Evolutionary conservation across 2,329 filamentous ascomycete species (phyloP), one percentile per base, ranked within the genome.

Genomic region (Aspergillus phoenicis): DNA sequence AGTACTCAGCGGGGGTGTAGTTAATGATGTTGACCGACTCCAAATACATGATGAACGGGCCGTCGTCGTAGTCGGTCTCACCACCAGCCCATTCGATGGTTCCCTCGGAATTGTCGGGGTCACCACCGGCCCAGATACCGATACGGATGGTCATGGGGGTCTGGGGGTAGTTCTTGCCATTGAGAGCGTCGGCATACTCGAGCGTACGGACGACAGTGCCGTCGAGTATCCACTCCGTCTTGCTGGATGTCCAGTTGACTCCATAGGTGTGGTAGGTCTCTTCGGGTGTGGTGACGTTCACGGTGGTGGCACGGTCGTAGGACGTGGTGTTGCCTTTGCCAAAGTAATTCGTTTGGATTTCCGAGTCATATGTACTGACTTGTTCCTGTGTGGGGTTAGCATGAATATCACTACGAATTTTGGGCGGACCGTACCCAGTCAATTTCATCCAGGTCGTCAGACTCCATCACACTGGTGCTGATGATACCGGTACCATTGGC

Each of bases 401-500:
- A 77, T 24, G 7, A 7, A 11, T 94, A 83, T 71, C 89, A 83
- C 55, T 87, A 20, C 20, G 11, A 24, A 1, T 15, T 8, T 8
- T 8, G n/a, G 8, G 6, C 3, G n/a, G 96, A 83, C 89, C 91
- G 93, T 80, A 97, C 95, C 82, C 95, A 91, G 77, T 99, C 95
- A 71, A 99, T 95, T 81, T 99, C 95, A 78, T 99, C 95, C 33
- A 97, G 86, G 71, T 87, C 86, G 76, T 98, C 93, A 13, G 93
- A 97, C 78, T 96, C 88, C 64, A 99, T 81, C 13, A 98, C 92
- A 28, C 94, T 83, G 20, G 91, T 94, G 77, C 91, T 97, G 68
- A 99, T 91, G 69, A 98, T 96, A 64, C 95, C 95, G n/a, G 86
- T 87, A 2, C 95, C 95, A 1, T 91, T 90, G 17, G 95, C 91